phyloP scores from a whole-genome alignment of 2,329 filamentous ascomycete genomes.

The Cladosporium sp. region DNA sequence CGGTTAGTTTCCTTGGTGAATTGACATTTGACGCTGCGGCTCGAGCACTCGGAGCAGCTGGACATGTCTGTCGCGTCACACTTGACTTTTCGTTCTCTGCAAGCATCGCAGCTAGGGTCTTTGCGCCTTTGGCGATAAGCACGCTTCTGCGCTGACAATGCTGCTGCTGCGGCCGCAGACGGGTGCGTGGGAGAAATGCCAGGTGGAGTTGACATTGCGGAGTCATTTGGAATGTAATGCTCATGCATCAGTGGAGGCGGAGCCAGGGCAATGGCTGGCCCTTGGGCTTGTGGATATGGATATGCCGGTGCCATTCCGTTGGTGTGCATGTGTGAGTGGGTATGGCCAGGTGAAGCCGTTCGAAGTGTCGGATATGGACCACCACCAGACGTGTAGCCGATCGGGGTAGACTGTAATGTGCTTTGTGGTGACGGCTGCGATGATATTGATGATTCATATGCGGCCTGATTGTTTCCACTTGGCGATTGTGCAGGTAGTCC shows the following conservation, averaged over 20 bases:
- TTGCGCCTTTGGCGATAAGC: conserved; percentile 94
- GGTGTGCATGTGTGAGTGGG: conserved; percentile 18
- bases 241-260: conserved; percentile 28
- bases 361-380: conserved; percentile 15
- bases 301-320: conserved; percentile 21
- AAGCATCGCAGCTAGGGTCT: conserved; percentile 96
- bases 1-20: conserved; percentile 99
- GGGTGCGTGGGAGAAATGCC: conserved; percentile 35
- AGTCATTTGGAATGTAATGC: conserved; percentile 31
- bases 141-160: conserved; percentile 76
- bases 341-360: conserved; percentile 11
- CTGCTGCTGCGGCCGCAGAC: conserved; percentile 41
- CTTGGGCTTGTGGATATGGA: conserved; percentile 9
- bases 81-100: conserved; percentile 77
- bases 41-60: conserved; percentile 96
- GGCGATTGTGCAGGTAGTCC: conserved; percentile 5
- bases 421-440: conserved; percentile 17
- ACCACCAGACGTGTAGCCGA: conserved; percentile 14
- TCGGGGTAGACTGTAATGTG: conserved; percentile 11
- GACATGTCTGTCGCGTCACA: conserved; percentile 96
- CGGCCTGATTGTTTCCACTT: background rate
- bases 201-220: conserved; percentile 28
- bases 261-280: background rate
- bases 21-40: conserved; percentile 93
- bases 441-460: conserved; percentile 18